A percentile compares a stretch with the other conserved stretches of the same genome.
Evolutionary conservation across 345 rosid genomes (phyloP).

Genomic region (Populus tremula): DNA sequence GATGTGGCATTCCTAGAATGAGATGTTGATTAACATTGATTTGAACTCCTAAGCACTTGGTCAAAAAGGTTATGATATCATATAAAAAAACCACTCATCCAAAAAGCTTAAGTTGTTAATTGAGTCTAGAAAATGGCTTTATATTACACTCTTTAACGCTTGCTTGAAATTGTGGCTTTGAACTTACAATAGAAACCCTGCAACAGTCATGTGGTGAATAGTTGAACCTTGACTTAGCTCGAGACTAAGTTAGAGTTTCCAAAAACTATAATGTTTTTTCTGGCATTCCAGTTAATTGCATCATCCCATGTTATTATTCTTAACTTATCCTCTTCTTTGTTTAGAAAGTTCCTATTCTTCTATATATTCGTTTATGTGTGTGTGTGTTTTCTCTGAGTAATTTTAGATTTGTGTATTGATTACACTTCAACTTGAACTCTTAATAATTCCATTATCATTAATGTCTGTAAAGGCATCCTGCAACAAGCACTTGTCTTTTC

Average conservation of each 20-base stretch:
- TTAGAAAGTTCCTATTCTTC: background rate
- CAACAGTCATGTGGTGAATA: background rate
- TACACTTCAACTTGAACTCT: background rate
- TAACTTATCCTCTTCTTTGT: background rate
- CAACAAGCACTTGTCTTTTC: background rate
- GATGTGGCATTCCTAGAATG: background rate
- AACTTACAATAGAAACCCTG: background rate
- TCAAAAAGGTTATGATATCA: background rate
- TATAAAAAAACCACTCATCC: background rate
- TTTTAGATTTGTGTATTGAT: background rate
- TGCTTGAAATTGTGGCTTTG: background rate
- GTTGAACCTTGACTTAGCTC: background rate
- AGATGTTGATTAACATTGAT: background rate
- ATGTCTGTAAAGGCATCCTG: background rate
- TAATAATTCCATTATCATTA: background rate
- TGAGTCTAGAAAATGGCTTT: background rate
- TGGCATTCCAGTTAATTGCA: background rate
- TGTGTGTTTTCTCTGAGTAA: background rate
- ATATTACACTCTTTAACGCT: background rate
- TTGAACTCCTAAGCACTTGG: background rate
- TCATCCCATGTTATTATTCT: background rate
- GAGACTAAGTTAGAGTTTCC: background rate
- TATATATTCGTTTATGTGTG: too few species aligned
- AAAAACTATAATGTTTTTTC: background rate
- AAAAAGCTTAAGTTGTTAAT: background rate